Base-by-base conservation (phyloP, 495 filamentous ascomycete species). In the Wilcoxina mikolae region DNA sequence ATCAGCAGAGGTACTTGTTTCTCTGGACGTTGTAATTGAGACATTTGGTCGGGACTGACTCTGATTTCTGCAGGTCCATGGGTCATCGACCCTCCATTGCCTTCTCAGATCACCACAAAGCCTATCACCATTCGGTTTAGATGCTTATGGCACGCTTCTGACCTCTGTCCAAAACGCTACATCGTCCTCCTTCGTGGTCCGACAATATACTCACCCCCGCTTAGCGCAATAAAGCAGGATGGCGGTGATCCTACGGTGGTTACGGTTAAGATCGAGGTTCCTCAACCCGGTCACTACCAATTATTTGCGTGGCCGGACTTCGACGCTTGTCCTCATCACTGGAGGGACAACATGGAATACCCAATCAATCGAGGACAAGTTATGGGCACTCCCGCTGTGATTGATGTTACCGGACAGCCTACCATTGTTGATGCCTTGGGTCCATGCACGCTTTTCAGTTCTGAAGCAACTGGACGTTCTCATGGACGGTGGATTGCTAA, bases 231-330 rank as follows among this genome's bases (percentile, higher is more conserved):
- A 5, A 41, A 38, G 22, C 49, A 38, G 25, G 33, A 41, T 23
- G 15, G 17, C 1, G 5, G 5, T 2, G 49, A 52, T 22, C 12
- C 12, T 1, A 26, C 28, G 11, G 18, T 52, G 17, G 49, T 52
- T 7, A 23, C 28, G 20, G 31, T 52, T 12, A 23, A 52, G 31
- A 18, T 52, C n/a, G 12, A 41, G 20, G 49, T 60, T 12, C 28
- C 44, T 11, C 57, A 61, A 11, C 48, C 58, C n/a, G 59, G 57
- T 1, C 15, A 56, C 20, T 61, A 61, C 39, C 47, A 56, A 7
- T 39, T 59, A 7, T 60, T 47, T 25, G 57, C 53, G 5, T 60
- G 59, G 59, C 58, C 59, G 12, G 49, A 60, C 23, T 52, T 52
- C n/a, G 49, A 52, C 18, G 18, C 28, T 1, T 52, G 49, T n/a